Base-by-base conservation (phyloP, 805 yeast species). In the Hanseniaspora valbyensis region DNA sequence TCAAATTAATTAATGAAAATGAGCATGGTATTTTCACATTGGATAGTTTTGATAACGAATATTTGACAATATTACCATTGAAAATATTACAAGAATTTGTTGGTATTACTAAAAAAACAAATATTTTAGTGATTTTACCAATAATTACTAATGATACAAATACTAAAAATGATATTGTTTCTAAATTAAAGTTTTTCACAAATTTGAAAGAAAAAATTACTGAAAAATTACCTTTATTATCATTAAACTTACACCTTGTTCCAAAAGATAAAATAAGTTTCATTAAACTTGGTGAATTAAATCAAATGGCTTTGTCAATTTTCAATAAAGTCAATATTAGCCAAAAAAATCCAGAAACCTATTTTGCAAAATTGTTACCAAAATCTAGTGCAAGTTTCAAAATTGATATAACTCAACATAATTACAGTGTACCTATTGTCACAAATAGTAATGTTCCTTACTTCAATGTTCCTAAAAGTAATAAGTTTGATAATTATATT, bases 401-500 rank as follows among this genome's bases (percentile, higher is more conserved):
- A 19, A 21, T 18, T 30, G 50, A 46, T n/a, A 25, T 46, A 25
- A 13, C 32, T 14, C 28, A 38, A 16, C 28, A 39, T 19, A 46
- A 39, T 21, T 46, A 46, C 33, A 39, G 30, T 24, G 39, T 46
- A 4, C 50, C 50, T 16, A 37, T 46, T 6, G 39, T 46, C 13
- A 46, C 50, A 6, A 25, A 33, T 8, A 41, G 21, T 12, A 46
- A 46, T 25, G 24, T 46, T 2, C 50, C 50, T 10, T 46, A 46
- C 39, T 46, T 46, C 26, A 46, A 46, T 16, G 38, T 46, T 24
- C 44, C 65, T 1, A 55, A 56, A 2, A 62, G 62, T n/a, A 33
- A 44, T 21, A 60, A 59, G 32, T 65, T 64, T 49, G 95, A 88
- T 58, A 70, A 84, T 1, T 84, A 78, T 57, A 69, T 90, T 21